Evolutionary conservation across 495 filamentous ascomycete genomes (phyloP), one percentile per base, ranked within the genome.

Genomic region (Chaetomium cochliodes): DNA sequence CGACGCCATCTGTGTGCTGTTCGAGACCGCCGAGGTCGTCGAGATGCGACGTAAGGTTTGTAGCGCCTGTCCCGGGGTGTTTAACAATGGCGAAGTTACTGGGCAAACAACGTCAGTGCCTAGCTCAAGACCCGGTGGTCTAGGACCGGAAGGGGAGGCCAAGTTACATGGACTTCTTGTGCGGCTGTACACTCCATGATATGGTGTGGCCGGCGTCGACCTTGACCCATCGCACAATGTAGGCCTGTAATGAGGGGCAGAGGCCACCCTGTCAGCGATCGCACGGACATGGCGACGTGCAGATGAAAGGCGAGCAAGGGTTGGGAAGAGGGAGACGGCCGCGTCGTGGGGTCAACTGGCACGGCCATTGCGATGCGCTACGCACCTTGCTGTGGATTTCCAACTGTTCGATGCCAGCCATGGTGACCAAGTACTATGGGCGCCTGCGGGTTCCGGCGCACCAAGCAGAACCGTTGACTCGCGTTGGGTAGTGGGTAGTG

Each of bases 11-110:
- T 69, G 77, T 79, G 64, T 73, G 77, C 7, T 77, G 69, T 23
- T 80, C 79, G 59, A 81, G 76, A 47, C 77, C 50, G 56, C 73
- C 65, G 53, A 78, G 65, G 46, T 83, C 81, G 70, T 79, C 78
- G 15, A 69, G 60, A n/a, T 84, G 80, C 50, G 78, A 81, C 65
- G 78, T 81, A 64, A 86, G 76, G 65, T 76, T 82, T 23, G 87
- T 83, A 26, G 68, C 80, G 64, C 84, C 83, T 69, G 86, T 84
- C 61, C 91, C 91, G 20, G 94, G 93, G 74, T 98, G 94, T 71
- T 96, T 97, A 79, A 98, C 96, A 72, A 98, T 88, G 71, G 90
- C 96, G 73, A 98, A 97, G 77, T 97, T 97, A 75, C 85, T 88
- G 65, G 57, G n/a, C 39, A 33, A 46, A 12, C 26, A 26, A 20